Base-by-base conservation (phyloP, 257 asterid species). In the Capsicum chinense region DNA sequence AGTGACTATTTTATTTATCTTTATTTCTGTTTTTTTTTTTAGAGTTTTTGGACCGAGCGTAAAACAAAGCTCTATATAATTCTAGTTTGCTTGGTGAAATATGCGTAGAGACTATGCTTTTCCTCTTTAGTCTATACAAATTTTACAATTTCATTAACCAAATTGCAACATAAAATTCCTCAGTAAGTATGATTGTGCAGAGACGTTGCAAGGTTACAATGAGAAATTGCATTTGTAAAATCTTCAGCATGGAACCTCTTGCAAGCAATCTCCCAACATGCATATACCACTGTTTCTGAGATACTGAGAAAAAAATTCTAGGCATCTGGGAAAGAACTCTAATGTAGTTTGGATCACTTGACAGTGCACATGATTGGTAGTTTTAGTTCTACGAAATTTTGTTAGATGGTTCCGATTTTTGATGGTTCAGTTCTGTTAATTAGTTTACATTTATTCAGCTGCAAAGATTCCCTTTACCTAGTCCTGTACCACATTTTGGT, bases 81-180 rank as follows among this genome's bases (percentile, higher is more conserved):
- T 78, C 48, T 8, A 33, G 82, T 78, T 54, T 54, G 64, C 66
- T 15, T 26, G 82, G 66, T 78, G 64, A 78, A 76, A 33, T 78
- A 78, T 78, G 56, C 16, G 8, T 1, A 26, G 33, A 33, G 64
- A 54, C 47, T 15, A 54, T 14, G 66, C n/a, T 54, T 54, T 52
- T 54, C 82, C 64, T 54, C 14, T 13, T 54, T 54, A 78, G 33
- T 54, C 50, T 13, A 7, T 54, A 69, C 63, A 54, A 33, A 33
- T 78, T 78, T 2, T 52, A 54, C 26, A 52, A 54, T 33, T 78
- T 56, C 66, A 78, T 78, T 78, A 33, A 78, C 33, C 64, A 56
- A 78, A 44, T 78, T 54, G 21, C 64, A 15, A 33, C 50, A 54
- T 78, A 78, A 76, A 78, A 78, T 78, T 4, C 50, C 26, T 56